Evolutionary conservation across 1,139 yeast species (phyloP), one percentile per base, ranked within the genome.

Genomic region (Geotrichum restrictum): DNA sequence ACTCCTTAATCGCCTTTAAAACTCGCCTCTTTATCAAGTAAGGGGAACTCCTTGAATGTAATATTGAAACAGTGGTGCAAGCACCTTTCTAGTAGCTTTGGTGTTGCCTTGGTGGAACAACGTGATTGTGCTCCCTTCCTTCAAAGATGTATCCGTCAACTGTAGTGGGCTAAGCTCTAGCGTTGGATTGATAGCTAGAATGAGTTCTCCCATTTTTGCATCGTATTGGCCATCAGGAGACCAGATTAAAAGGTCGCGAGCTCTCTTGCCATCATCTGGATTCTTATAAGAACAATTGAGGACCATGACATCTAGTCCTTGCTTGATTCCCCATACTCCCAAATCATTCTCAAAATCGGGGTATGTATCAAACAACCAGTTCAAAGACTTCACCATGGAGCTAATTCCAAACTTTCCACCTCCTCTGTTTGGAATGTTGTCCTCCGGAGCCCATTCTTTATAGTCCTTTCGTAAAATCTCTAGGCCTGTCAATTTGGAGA

Each of bases 401-500:
- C 93, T 79, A 61, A 89, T 83, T 0, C 97, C 98, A 32, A 88
- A 74, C 7, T 64, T 67, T 31, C 61, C 61, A 7, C 38, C 62
- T 34, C 1, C 52, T 24, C 29, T 8, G 5, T 24, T n/a, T n/a
- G n/a, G n/a, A 13, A 54, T 67, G 0, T 69, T 70, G 1, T 60
- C 62, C 56, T 79, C 79, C 3, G 69, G 71, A 14, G 51, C 24
- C 72, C 85, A 89, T 61, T 82, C 83, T 64, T 91, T 91, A 68
- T 86, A 91, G 65, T 91, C 98, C 66, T 88, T 89, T 44, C 83
- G 73, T 45, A 91, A 72, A 14, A 91, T 68, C 51, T 88, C 95
- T 4, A 64, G 63, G 11, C 81, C 69, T 1, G 78, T 63, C 48
- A 89, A 73, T 0, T 88, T 88, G 1, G 68, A 65, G 47, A 88